Percentiles rank a stretch among this genome's conserved stretches.
phyloP scores from a whole-genome alignment of 768 basidiomycete species.

The Trichaptum fuscoviolaceum region DNA sequence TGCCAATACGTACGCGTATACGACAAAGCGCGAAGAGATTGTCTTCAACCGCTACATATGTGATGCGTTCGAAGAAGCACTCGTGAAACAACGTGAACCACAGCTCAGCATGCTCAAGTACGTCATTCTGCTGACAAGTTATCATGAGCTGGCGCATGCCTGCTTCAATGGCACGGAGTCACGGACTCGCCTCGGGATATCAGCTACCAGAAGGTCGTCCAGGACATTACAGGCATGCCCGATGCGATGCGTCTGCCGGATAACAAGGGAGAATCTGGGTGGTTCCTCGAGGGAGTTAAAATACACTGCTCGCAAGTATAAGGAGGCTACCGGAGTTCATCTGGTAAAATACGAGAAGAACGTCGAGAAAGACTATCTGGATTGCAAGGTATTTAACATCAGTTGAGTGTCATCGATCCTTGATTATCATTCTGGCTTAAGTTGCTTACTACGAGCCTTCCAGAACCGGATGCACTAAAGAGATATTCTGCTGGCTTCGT shows the following conservation, averaged over 20 bases:
- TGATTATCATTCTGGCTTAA: not conserved
- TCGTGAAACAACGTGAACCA: not conserved
- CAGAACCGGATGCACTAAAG: not conserved
- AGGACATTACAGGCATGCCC: not conserved
- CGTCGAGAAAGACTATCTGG: not conserved
- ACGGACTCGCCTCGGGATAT: not conserved
- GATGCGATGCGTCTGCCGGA: not conserved
- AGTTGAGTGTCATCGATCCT: not conserved
- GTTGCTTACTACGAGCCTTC: not conserved
- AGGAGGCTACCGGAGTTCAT: not conserved
- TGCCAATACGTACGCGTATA: not conserved
- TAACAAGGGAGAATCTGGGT: not conserved
- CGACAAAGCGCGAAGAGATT: not conserved
- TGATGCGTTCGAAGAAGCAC: not conserved
- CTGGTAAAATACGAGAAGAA: not conserved
- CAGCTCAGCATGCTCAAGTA: not conserved
- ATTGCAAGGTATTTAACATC: not conserved
- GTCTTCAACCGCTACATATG: not conserved
- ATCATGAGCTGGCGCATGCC: not conserved
- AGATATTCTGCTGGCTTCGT: not conserved
- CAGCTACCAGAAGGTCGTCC: not conserved
- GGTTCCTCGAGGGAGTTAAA: not conserved
- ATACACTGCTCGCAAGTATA: not conserved
- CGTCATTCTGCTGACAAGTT: not conserved
- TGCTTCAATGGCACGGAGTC: not conserved